These are phyloP conservation scores for Candida dendrica DNA, from an alignment of 805 yeast genomes.

Conservation along the genomic window DNA sequence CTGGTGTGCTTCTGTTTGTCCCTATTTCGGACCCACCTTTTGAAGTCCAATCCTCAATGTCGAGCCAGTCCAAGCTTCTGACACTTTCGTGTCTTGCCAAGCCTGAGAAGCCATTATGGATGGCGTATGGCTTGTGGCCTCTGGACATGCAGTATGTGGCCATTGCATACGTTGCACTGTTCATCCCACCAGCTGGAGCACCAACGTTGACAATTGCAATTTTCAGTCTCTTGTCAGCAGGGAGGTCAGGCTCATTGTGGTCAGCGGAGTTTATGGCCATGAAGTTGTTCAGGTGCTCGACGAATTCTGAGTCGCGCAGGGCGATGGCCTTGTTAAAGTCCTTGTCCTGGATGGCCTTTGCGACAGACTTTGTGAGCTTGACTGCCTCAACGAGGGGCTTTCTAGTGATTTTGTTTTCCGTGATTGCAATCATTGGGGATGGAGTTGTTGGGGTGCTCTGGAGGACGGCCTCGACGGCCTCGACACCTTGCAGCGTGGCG, in stretches of 20 bases:
- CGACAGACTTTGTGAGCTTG: conserved; percentile 61
- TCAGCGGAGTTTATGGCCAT: conserved; percentile 63
- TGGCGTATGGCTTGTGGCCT: conserved; percentile 68
- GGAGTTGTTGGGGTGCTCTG: conserved; percentile 65
- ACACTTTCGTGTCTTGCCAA: conserved; percentile 57
- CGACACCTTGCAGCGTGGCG: conserved; percentile 78
- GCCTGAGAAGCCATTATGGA: conserved; percentile 71
- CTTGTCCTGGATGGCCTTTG: conserved; percentile 55
- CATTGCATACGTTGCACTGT: conserved; percentile 69
- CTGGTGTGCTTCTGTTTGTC: conserved; percentile 67
- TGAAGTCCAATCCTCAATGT: conserved; percentile 66
- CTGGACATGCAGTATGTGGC: conserved; percentile 68
- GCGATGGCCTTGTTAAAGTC: conserved; percentile 66
- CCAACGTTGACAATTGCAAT: conserved; percentile 73
- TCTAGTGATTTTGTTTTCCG: conserved; percentile 63
- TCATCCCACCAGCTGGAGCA: conserved; percentile 75
- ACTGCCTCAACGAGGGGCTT: conserved; percentile 71
- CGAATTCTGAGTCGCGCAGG: conserved; percentile 64
- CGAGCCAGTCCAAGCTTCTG: conserved; percentile 55
- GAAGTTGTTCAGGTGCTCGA: conserved; percentile 56
- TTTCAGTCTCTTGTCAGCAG: conserved; percentile 45
- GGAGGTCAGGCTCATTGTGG: conserved; percentile 54
- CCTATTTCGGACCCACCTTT: conserved; percentile 80
- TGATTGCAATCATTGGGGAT: conserved; percentile 71
- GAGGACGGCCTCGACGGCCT: conserved; percentile 69